phyloP scores from a whole-genome alignment of 495 filamentous ascomycete genomes.

The Penicillium atrosanguineum region DNA sequence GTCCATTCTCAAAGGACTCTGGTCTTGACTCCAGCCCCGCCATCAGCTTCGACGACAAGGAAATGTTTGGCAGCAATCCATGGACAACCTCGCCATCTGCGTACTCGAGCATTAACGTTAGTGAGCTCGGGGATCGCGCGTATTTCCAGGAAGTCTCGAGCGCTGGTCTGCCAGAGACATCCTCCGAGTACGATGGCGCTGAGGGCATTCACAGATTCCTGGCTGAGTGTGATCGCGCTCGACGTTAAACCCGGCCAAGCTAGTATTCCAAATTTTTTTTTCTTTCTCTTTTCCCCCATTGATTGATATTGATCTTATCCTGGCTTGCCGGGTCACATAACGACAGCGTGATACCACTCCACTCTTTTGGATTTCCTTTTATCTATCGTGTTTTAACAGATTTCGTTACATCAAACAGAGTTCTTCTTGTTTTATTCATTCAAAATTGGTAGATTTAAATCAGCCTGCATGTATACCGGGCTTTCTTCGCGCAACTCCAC shows the following conservation, averaged over 20 bases:
- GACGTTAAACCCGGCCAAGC: conserved; percentile 10
- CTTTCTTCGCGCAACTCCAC: no score
- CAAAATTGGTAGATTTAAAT: neutral
- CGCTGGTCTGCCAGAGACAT: conserved; percentile 35
- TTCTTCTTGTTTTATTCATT: neutral
- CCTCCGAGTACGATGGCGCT: conserved; percentile 68
- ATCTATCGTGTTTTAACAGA: neutral
- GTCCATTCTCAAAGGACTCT: conserved; percentile 24
- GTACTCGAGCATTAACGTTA: conserved; percentile 54
- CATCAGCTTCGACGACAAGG: conserved; percentile 47
- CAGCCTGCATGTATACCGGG: neutral
- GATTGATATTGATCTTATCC: conserved; percentile 8
- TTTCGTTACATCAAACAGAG: neutral
- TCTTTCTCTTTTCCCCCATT: conserved; percentile 2
- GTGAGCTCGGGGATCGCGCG: conserved; percentile 48
- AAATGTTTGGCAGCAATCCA: conserved; percentile 47
- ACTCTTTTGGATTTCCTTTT: conserved; percentile 19
- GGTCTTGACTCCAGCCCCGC: conserved; percentile 22
- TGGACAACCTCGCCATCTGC: conserved; percentile 49
- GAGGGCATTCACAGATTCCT: conserved; percentile 87
- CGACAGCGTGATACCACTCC: conserved; percentile 28
- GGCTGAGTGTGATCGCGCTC: conserved; percentile 74
- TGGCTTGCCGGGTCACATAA: conserved; percentile 8
- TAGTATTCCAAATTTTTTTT: neutral
- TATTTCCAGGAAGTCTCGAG: conserved; percentile 39